These are phyloP conservation scores for Serendipita sp. DNA, from an alignment of 768 basidiomycete species.

Conservation along the genomic window DNA sequence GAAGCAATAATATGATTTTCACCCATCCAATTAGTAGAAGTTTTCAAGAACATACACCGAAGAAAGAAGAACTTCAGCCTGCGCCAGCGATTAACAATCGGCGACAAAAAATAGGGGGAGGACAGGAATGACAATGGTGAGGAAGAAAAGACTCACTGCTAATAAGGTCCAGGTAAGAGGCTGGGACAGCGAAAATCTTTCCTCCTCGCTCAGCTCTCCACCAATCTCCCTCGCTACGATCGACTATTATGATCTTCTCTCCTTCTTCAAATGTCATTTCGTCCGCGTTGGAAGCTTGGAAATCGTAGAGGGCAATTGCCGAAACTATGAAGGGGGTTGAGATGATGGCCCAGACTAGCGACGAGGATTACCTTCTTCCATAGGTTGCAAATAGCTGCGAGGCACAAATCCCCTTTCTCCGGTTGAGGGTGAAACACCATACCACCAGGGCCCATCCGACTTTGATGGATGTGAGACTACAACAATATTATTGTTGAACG, in stretches of 20 bases:
- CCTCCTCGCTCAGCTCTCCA: conserved; percentile 90
- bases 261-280: conserved; percentile 80
- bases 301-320: conserved; percentile 70
- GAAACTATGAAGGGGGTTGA: conserved; percentile 26
- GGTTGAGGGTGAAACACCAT: conserved; percentile 48
- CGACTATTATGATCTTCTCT: conserved; percentile 61
- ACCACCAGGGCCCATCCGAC: conserved; percentile 83
- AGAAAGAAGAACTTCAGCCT: conserved; percentile 60
- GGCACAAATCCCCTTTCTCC: conserved; percentile 81
- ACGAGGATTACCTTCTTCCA: conserved; percentile 37
- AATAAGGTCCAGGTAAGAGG: conserved; percentile 69
- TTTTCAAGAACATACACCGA: conserved; percentile 12
- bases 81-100: conserved; percentile 28
- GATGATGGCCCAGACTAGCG: conserved; percentile 6
- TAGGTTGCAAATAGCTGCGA: conserved; percentile 63
- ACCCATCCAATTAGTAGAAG: conserved; percentile 5
- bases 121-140: conserved; percentile 20
- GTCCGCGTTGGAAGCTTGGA: conserved; percentile 50
- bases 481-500: conserved; percentile 65
- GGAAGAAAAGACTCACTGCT: conserved; percentile 41
- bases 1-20: no score
- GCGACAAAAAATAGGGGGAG: conserved; percentile 40
- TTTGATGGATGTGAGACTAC: conserved; percentile 76
- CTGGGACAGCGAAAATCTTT: conserved; percentile 77
- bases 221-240: conserved; percentile 76